These are phyloP conservation scores for Mycena indigotica DNA, from an alignment of 768 basidiomycete species.

Conservation along the genomic window DNA sequence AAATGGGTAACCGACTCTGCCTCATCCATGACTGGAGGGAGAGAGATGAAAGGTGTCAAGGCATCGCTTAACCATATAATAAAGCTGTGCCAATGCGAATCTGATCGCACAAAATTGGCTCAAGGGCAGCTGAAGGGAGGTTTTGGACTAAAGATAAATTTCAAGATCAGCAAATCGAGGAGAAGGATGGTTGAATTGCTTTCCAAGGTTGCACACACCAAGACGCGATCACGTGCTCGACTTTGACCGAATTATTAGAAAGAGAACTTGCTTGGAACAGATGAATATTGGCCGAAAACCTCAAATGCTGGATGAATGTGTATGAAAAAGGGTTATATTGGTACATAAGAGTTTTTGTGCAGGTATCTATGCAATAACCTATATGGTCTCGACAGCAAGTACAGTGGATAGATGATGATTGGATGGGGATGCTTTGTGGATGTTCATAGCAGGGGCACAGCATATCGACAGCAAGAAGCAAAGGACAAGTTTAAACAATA, in stretches of 20 bases:
- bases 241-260: too few species aligned
- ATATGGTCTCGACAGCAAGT: too few species aligned
- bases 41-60: not conserved
- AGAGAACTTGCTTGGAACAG: too few species aligned
- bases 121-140: too few species aligned
- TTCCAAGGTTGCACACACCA: too few species aligned
- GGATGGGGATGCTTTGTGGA: not conserved
- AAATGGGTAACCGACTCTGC: not conserved
- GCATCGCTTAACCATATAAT: not conserved
- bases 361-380: too few species aligned
- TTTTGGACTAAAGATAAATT: too few species aligned
- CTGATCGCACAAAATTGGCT: too few species aligned
- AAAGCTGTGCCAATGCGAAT: not conserved
- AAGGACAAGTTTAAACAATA: not conserved
- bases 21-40: not conserved
- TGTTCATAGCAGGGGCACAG: constrained; percentile 16
- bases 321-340: not conserved
- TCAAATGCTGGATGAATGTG: not conserved
- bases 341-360: not conserved
- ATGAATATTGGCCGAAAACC: too few species aligned
- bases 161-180: too few species aligned
- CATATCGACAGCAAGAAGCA: constrained; percentile 16
- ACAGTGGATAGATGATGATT: constrained; percentile 5
- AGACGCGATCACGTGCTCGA: too few species aligned
- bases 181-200: too few species aligned